These are phyloP conservation scores for Rhizoclosmatium sp. DNA, from an alignment of 192 early-diverging fungal species.

Conservation along the genomic window DNA sequence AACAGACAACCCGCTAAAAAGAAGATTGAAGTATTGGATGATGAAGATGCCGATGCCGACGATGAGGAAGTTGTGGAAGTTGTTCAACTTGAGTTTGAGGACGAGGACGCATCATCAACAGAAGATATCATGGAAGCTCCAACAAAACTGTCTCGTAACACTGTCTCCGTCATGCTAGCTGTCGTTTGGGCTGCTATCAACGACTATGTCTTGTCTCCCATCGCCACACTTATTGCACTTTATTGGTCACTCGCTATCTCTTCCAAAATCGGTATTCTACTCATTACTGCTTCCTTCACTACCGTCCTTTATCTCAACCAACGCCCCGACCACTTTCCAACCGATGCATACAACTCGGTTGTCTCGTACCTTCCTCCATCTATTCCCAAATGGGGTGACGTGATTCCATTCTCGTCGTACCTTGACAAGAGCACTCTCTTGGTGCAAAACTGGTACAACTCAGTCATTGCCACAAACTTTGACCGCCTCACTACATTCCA, in stretches of 20 bases:
- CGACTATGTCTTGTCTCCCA: neutral
- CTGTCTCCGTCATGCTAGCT: neutral
- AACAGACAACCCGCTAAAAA: neutral
- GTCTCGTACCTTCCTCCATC: slow-evolving; percentile 1
- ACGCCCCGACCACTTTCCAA: neutral
- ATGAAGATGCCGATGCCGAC: neutral
- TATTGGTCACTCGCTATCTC: neutral
- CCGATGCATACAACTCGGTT: neutral
- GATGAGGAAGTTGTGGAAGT: slow-evolving; percentile 20
- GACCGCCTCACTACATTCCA: neutral
- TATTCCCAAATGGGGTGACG: slow-evolving; percentile 10
- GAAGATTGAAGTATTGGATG: neutral
- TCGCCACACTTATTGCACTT: neutral
- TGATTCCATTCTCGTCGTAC: neutral
- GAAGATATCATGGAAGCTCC: neutral
- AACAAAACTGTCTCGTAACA: neutral
- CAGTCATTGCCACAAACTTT: slow-evolving; percentile 1
- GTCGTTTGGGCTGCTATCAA: neutral
- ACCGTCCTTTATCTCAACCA: slow-evolving; percentile 7
- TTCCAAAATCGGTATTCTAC: slow-evolving; percentile 1
- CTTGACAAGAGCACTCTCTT: neutral
- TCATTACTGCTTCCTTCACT: neutral
- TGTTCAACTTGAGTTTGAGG: slow-evolving; percentile 20
- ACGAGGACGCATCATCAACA: neutral
- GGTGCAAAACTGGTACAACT: slow-evolving; percentile 22